These are phyloP conservation scores for Penstemon newberryi DNA, from an alignment of 257 asterid species.

Conservation along the genomic window DNA sequence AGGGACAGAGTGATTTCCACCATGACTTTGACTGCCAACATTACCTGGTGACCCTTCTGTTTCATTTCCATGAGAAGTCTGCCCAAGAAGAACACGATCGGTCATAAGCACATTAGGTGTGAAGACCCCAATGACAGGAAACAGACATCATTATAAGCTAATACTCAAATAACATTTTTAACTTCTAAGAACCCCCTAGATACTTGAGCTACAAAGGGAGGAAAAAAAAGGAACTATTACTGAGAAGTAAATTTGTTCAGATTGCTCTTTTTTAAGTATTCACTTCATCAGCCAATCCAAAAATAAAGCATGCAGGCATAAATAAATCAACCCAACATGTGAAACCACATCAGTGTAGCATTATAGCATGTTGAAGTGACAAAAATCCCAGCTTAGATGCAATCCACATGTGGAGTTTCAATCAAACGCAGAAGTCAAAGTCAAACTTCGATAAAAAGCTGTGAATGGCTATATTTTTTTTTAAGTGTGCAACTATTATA, in stretches of 20 bases:
- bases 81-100: conserved; percentile 19
- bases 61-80: conserved; percentile 58
- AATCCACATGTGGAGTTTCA: neutral
- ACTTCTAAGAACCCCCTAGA: neutral
- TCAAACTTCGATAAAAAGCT: no score
- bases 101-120: conserved; percentile 4
- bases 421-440: neutral
- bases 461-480: no score
- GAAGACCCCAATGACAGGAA: neutral
- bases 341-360: neutral
- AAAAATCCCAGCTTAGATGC: neutral
- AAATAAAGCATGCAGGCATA: neutral
- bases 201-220: neutral
- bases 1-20: conserved; percentile 54
- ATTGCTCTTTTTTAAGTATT: neutral
- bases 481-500: neutral
- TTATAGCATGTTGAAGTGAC: neutral
- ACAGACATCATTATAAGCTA: neutral
- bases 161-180: neutral
- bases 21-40: conserved; percentile 52
- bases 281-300: conserved; percentile 7
- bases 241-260: neutral
- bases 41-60: conserved; percentile 51
- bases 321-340: neutral
- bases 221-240: neutral